Conservation (phyloP, 495 filamentous ascomycete genomes). For the Glonium stellatum region DNA sequence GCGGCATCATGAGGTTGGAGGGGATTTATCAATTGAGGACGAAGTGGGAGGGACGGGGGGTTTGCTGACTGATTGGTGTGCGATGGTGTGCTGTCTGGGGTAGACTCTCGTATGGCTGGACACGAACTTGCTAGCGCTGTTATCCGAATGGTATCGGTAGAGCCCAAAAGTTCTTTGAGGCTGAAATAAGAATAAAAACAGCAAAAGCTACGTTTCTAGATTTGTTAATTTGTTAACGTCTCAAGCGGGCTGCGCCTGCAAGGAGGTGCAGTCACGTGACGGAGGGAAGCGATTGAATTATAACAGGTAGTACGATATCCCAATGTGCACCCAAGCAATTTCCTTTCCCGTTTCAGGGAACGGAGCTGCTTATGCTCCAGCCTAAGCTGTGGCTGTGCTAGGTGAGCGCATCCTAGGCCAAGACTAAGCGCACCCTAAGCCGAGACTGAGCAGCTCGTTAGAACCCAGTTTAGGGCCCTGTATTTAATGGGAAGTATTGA, state of each 20-base stretch:
- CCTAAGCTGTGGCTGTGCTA: neutral
- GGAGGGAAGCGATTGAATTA: too few relatives aligned
- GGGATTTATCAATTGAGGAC: neutral
- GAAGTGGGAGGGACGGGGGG: neutral
- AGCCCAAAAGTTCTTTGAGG: too few relatives aligned
- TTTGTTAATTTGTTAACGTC: too few relatives aligned
- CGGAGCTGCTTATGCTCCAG: neutral
- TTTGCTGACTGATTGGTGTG: neutral
- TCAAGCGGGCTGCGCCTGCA: too few relatives aligned
- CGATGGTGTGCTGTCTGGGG: neutral
- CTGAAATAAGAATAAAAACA: too few relatives aligned
- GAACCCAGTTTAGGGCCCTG: slow-evolving; percentile 1
- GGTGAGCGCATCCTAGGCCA: too few relatives aligned
- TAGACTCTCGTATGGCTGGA: neutral
- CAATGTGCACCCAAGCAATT: slow-evolving; percentile 1
- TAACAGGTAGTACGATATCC: neutral
- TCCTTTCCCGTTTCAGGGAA: slow-evolving; percentile 3
- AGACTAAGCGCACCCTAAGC: neutral
- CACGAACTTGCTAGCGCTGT: too few relatives aligned
- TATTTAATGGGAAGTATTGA: neutral
- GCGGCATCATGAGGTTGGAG: neutral
- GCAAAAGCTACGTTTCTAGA: too few relatives aligned
- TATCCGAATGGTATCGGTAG: too few relatives aligned
- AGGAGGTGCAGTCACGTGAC: too few relatives aligned
- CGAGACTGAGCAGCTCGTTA: neutral